phyloP scores from a whole-genome alignment of 495 filamentous ascomycete genomes.

The Tuber brumale region DNA sequence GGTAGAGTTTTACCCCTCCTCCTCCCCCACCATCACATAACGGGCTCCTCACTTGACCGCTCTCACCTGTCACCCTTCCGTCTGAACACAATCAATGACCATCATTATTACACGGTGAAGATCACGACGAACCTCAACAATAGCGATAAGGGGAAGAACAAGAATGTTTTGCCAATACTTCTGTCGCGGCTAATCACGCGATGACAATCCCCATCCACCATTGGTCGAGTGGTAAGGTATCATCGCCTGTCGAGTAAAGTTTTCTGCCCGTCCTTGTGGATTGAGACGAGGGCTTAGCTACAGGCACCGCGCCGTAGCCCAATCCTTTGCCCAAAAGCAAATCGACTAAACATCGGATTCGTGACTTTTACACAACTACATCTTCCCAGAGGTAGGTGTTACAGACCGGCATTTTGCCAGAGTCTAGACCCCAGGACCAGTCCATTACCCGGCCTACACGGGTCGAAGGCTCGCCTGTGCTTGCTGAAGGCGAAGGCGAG shows the following conservation, averaged over 20 bases:
- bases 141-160: background rate
- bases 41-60: slow-evolving; percentile 1
- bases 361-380: background rate
- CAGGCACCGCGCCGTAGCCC: background rate
- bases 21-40: slow-evolving; percentile 8
- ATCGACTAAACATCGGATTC: background rate
- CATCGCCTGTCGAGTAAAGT: too few relatives aligned
- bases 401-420: too few relatives aligned
- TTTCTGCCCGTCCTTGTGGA: background rate
- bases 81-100: background rate
- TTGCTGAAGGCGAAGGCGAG: background rate
- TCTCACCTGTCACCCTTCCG: slow-evolving; percentile 12
- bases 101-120: background rate
- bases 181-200: background rate
- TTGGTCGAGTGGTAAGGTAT: background rate
- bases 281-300: background rate
- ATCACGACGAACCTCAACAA: background rate
- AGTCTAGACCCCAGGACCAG: too few relatives aligned
- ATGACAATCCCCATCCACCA: background rate
- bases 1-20: too few relatives aligned
- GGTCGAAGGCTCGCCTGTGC: background rate
- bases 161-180: background rate
- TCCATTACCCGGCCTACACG: background rate
- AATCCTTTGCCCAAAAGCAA: background rate
- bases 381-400: background rate